A percentile compares a stretch with the other conserved stretches of the same genome.
Evolutionary conservation across 129 eudicot genomes (phyloP).

Genomic region (Ambrosia artemisiifolia): DNA sequence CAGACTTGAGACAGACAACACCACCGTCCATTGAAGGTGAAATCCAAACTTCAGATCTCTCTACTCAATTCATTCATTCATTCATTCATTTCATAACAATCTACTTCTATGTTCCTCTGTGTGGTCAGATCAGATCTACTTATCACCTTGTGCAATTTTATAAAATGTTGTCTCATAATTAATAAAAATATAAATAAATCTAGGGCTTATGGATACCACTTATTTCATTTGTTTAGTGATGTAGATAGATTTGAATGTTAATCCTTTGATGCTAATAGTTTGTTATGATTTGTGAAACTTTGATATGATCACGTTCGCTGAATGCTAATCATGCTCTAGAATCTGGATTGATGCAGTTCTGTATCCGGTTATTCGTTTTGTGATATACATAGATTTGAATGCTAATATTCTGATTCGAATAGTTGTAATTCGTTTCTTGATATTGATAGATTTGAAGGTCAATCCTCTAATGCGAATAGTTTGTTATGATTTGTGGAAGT

Average conservation of each 20-base stretch:
- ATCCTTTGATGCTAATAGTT: neutral
- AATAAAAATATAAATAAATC: neutral
- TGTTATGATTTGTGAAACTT: neutral
- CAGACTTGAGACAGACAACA: slow-evolving; percentile 22
- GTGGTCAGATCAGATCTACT: slow-evolving; percentile 30
- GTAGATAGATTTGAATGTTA: too few species aligned
- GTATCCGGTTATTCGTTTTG: neutral
- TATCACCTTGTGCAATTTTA: neutral
- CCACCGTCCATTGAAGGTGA: slow-evolving; percentile 16
- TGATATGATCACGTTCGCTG: neutral
- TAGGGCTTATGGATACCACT: slow-evolving; percentile 28
- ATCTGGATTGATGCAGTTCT: neutral
- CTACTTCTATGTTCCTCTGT: neutral
- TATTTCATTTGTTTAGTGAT: too few species aligned
- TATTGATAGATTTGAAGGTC: too few species aligned
- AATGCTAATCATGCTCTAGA: neutral
- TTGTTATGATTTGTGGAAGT: too few species aligned
- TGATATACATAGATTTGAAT: too few species aligned
- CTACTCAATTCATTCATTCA: neutral
- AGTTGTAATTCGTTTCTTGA: too few species aligned
- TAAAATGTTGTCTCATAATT: slow-evolving; percentile 12
- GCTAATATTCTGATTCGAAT: too few species aligned
- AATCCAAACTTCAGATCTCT: neutral
- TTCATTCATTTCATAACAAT: neutral
- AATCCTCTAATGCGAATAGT: too few species aligned